phyloP scores from a whole-genome alignment of 352 stramenopile genomes.

The Elongisporangium prolatum region DNA sequence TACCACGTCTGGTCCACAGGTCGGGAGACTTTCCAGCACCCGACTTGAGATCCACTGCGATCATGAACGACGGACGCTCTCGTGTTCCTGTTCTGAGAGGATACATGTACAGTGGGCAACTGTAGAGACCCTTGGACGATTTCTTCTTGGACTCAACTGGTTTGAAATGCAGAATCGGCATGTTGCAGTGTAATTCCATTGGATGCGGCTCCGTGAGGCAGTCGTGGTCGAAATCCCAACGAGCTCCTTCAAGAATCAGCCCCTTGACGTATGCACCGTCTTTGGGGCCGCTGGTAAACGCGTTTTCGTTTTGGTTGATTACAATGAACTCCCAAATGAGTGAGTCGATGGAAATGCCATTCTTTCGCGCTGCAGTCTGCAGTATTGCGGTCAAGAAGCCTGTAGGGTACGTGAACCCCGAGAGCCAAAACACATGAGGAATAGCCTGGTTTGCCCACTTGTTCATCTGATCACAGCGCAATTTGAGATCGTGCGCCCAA shows the following conservation, averaged over 20 bases:
- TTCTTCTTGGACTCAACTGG: constrained; percentile 95
- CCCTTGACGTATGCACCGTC: constrained; percentile 91
- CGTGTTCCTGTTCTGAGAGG: constrained; percentile 93
- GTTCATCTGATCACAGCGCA: constrained; percentile 88
- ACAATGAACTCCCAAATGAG: constrained; percentile 95
- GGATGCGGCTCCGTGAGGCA: constrained; percentile 87
- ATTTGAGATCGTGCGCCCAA: constrained; percentile 92
- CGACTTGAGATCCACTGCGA: constrained; percentile 90
- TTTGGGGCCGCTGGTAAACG: constrained; percentile 76
- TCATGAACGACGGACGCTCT: constrained; percentile 94
- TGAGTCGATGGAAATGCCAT: constrained; percentile 93
- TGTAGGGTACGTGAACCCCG: constrained; percentile 95
- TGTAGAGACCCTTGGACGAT: constrained; percentile 88
- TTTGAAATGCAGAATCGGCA: constrained; percentile 95
- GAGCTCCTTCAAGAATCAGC: constrained; percentile 90
- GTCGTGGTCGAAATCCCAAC: constrained; percentile 90
- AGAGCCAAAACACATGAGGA: constrained; percentile 92
- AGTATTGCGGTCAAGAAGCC: constrained; percentile 95
- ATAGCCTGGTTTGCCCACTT: constrained; percentile 84
- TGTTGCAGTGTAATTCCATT: constrained; percentile 89
- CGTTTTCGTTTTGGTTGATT: constrained; percentile 84
- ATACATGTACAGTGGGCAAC: constrained; percentile 95
- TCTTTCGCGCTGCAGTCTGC: constrained; percentile 93
- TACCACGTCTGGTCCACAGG: constrained; percentile 92
- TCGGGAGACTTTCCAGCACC: constrained; percentile 85